A percentile compares a stretch with the other conserved stretches of the same genome.
These are phyloP conservation scores for Phaeomoniella chlamydospora DNA, from an alignment of 2,329 filamentous ascomycete species.

Conservation along the genomic window DNA sequence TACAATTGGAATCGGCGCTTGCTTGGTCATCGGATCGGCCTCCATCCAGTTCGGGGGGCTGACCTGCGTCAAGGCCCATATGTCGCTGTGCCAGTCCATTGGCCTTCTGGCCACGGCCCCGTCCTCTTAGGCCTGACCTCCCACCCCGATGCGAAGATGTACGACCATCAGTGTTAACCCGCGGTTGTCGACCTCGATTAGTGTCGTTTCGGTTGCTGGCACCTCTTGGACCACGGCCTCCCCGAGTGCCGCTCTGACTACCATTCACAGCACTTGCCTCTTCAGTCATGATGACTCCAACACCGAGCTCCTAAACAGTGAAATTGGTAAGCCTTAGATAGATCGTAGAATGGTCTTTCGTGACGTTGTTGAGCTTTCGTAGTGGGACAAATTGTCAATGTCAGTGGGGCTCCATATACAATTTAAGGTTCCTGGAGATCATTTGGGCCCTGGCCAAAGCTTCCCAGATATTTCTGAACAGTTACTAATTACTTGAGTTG, in stretches of 20 bases:
- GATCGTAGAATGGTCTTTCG: too few relatives aligned
- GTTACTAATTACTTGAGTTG: too few relatives aligned
- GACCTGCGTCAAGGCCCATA: constrained; percentile 1
- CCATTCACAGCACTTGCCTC: too few relatives aligned
- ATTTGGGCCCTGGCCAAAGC: not conserved
- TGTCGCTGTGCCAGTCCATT: not conserved
- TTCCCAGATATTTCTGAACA: constrained; percentile 7
- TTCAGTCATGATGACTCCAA: too few relatives aligned
- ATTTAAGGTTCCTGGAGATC: not conserved
- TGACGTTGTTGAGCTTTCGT: not conserved
- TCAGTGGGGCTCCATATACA: not conserved
- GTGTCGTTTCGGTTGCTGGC: constrained; percentile 11
- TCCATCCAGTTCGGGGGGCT: constrained; percentile 4
- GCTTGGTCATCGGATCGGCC: constrained; percentile 8
- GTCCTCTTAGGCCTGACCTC: not conserved
- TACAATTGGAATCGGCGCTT: too few relatives aligned
- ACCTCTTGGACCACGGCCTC: constrained; percentile 7
- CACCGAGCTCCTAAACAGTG: too few relatives aligned
- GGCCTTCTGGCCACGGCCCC: not conserved
- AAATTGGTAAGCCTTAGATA: too few relatives aligned
- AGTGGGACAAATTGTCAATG: not conserved
- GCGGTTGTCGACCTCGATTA: not conserved
- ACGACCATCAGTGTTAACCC: not conserved
- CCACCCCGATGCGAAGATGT: not conserved
- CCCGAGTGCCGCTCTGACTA: not conserved